Conservation (phyloP, 495 filamentous ascomycete genomes). For the Neurospora tetraspora region DNA sequence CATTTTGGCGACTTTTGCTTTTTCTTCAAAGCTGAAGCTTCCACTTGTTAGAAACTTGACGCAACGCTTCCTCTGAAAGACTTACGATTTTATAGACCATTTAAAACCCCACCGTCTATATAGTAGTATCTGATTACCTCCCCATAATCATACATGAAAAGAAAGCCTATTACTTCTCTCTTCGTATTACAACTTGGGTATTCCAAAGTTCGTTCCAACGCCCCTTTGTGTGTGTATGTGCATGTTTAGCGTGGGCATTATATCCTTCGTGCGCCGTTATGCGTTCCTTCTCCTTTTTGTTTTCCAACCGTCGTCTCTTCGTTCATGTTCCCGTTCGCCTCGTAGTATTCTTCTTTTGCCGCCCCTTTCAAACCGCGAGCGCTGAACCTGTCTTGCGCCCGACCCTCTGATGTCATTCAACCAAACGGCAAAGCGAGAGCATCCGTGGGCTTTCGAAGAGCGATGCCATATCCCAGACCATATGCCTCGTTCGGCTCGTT, state of each 20-base stretch:
- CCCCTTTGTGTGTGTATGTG: background rate
- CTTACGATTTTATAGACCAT: background rate
- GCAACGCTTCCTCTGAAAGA: background rate
- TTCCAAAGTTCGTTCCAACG: constrained; percentile 12
- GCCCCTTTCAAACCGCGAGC: background rate
- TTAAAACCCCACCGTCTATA: background rate
- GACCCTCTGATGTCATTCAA: background rate
- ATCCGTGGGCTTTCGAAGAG: background rate
- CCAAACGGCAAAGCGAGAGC: background rate
- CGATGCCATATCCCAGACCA: background rate
- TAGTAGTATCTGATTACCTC: background rate
- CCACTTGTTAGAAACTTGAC: background rate
- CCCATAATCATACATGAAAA: constrained; percentile 1
- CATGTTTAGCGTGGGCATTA: background rate
- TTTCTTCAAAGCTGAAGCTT: background rate
- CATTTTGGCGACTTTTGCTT: background rate
- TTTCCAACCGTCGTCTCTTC: background rate
- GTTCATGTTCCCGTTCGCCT: background rate
- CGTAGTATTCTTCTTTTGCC: background rate
- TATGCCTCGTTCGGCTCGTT: background rate
- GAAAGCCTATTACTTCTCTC: background rate
- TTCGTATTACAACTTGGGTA: constrained; percentile 17
- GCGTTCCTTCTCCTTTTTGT: background rate
- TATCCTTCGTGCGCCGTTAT: background rate
- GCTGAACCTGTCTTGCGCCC: background rate